Evolutionary conservation across 345 rosid genomes (phyloP), one percentile per base, ranked within the genome.

Genomic region (Melaleuca alternifolia): DNA sequence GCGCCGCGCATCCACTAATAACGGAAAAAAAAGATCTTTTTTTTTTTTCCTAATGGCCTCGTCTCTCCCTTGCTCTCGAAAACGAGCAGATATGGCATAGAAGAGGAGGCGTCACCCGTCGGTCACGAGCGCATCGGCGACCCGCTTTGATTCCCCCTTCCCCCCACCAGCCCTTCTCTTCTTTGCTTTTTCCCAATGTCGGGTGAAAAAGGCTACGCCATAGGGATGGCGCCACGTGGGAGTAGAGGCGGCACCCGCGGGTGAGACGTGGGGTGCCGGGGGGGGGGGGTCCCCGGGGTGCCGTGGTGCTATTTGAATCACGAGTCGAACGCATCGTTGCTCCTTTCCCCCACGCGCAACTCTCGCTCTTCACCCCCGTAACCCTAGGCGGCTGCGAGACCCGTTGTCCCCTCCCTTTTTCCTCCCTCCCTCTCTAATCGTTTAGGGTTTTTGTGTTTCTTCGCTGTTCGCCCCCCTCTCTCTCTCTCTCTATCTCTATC

Each of bases 361-460:
- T 30, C 24, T 9, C 85, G 5, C 57, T 51, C 53, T 2, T 0
- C 3, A 1, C 5, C 5, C 71, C 48, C 12, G 24, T 33, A 71
- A 71, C 79, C 79, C 51, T 54, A 59, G 81, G 86, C 86, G 86
- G 86, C 86, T 48, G 86, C n/a, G 48, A 28, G 57, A 14, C 86
- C 81, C 86, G 46, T 62, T 61, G 86, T n/a, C 56, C 81, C 54
- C 15, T 12, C 23, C 28, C 11, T 24, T 54, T n/a, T 20, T 28
- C 41, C 2, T 62, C 41, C n/a, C n/a, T n/a, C n/a, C n/a, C n/a
- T n/a, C n/a, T n/a, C n/a, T n/a, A n/a, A n/a, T n/a, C n/a, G n/a
- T 18, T 65, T 65, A 65, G 77, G 77, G 46, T 65, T 65, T 65
- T 65, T 37, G n/a, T 65, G 12, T 23, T 16, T 8, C 77, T 8